Conservation (phyloP, 768 basidiomycete species). For the Termitomyces sp. region DNA sequence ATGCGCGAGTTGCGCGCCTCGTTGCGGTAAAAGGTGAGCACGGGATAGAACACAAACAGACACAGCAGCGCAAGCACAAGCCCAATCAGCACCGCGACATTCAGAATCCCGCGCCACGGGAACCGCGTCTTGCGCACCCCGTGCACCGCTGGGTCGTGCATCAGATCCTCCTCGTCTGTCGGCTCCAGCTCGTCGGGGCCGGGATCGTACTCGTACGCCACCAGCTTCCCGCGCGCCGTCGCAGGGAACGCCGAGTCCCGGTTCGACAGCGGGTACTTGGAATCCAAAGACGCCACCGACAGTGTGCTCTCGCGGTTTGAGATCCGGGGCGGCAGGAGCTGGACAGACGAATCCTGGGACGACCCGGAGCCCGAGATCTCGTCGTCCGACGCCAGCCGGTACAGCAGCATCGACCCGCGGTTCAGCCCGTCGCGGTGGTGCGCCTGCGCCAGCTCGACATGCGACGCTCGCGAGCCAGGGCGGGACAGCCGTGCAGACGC, state of each 20-base stretch:
- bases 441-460: not conserved
- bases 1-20: slow-evolving; percentile 35
- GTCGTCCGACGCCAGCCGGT: slow-evolving; percentile 18
- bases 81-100: slow-evolving; percentile 61
- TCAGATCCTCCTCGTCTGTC: slow-evolving; percentile 66
- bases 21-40: slow-evolving; percentile 44
- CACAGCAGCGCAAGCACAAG: slow-evolving; percentile 57
- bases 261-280: slow-evolving; percentile 11
- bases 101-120: slow-evolving; percentile 48
- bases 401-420: slow-evolving; percentile 21
- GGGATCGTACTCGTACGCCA: slow-evolving; percentile 73
- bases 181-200: slow-evolving; percentile 46
- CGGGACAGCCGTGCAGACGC: slow-evolving; percentile 5
- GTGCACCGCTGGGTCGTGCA: slow-evolving; percentile 55
- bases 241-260: slow-evolving; percentile 17
- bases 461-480: slow-evolving; percentile 9
- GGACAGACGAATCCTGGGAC: slow-evolving; percentile 1
- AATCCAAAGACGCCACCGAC: slow-evolving; percentile 14
- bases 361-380: slow-evolving; percentile 3
- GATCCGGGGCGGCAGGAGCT: not conserved
- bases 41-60: slow-evolving; percentile 82
- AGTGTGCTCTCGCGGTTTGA: not conserved
- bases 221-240: slow-evolving; percentile 30
- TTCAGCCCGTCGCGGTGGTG: not conserved
- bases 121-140: slow-evolving; percentile 24